A percentile compares a stretch with the other conserved stretches of the same genome.
Evolutionary conservation across 139 green algal species (phyloP).

Genomic region (Micractinium sp.): DNA sequence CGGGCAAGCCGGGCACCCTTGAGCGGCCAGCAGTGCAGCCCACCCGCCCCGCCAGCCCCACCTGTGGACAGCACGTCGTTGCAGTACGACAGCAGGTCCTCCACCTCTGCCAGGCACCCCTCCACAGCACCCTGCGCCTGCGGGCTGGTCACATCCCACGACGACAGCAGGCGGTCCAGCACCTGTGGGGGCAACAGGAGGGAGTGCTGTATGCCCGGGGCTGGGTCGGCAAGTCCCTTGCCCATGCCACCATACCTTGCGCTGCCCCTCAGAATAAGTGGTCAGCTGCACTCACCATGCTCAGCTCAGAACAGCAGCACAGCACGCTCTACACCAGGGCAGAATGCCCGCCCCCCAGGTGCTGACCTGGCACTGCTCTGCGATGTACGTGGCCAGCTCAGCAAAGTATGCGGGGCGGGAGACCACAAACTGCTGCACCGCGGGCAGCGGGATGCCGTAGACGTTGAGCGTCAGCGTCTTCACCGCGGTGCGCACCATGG

Average conservation of each 20-base stretch:
- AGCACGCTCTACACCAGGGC: too few species aligned
- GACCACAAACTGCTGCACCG: slow-evolving; percentile 76
- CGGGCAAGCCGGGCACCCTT: too few species aligned
- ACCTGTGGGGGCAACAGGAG: slow-evolving; percentile 18
- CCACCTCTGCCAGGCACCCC: slow-evolving; percentile 86
- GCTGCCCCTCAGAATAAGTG: not conserved
- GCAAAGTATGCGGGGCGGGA: slow-evolving; percentile 70
- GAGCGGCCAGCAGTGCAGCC: too few species aligned
- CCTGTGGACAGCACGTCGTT: slow-evolving; percentile 88
- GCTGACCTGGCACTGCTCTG: slow-evolving; percentile 77
- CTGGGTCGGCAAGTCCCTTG: too few species aligned
- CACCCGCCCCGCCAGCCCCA: slow-evolving; percentile 13
- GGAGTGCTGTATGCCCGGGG: not conserved
- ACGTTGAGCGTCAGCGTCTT: slow-evolving; percentile 96
- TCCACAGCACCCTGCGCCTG: slow-evolving; percentile 70
- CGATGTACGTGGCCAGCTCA: slow-evolving; percentile 71
- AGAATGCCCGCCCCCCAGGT: too few species aligned
- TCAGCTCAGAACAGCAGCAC: not conserved
- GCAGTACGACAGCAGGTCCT: slow-evolving; percentile 94
- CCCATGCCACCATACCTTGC: not conserved
- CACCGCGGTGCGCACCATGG: slow-evolving; percentile 96
- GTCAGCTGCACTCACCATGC: not conserved
- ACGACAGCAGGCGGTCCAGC: slow-evolving; percentile 55
- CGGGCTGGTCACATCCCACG: slow-evolving; percentile 41
- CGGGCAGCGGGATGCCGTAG: slow-evolving; percentile 81